A percentile compares a stretch with the other conserved stretches of the same genome.
Evolutionary conservation across 2,329 filamentous ascomycete genomes (phyloP).

Genomic region (Penicillium oxalicum): DNA sequence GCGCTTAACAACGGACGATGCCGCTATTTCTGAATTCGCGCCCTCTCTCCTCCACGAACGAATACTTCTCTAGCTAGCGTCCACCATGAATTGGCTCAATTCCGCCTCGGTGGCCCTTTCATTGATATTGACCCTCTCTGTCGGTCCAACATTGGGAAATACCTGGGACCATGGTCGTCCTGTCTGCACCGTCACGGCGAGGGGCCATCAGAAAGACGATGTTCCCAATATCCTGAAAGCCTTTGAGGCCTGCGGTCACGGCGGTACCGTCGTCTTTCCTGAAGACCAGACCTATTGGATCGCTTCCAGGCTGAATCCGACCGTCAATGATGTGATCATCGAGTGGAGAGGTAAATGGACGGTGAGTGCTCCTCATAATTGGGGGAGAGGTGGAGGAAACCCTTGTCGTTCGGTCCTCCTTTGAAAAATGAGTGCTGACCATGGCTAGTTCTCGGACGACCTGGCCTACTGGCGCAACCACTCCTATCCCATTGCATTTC

Average conservation of each 20-base stretch:
- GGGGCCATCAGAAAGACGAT: slow-evolving; percentile 35
- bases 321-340: slow-evolving; percentile 46
- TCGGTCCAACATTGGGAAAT: background rate
- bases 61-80: too few relatives aligned
- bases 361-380: slow-evolving; percentile 20
- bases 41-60: too few relatives aligned
- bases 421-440: background rate
- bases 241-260: slow-evolving; percentile 36
- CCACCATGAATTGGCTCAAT: too few relatives aligned
- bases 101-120: too few relatives aligned
- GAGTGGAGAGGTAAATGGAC: slow-evolving; percentile 51
- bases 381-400: background rate
- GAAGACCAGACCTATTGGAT: slow-evolving; percentile 49
- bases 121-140: too few relatives aligned
- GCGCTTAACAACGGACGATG: too few relatives aligned
- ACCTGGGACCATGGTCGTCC: slow-evolving; percentile 9
- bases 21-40: too few relatives aligned
- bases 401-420: too few relatives aligned
- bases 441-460: slow-evolving; percentile 42
- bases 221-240: slow-evolving; percentile 39
- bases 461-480: slow-evolving; percentile 52
- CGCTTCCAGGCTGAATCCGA: slow-evolving; percentile 44
- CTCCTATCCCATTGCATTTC: slow-evolving; percentile 49
- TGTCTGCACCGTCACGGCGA: slow-evolving; percentile 38
- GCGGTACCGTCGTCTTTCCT: slow-evolving; percentile 47